These are phyloP conservation scores for Aotearoamyces nothofagi DNA, from an alignment of 2,329 filamentous ascomycete genomes.

Conservation along the genomic window DNA sequence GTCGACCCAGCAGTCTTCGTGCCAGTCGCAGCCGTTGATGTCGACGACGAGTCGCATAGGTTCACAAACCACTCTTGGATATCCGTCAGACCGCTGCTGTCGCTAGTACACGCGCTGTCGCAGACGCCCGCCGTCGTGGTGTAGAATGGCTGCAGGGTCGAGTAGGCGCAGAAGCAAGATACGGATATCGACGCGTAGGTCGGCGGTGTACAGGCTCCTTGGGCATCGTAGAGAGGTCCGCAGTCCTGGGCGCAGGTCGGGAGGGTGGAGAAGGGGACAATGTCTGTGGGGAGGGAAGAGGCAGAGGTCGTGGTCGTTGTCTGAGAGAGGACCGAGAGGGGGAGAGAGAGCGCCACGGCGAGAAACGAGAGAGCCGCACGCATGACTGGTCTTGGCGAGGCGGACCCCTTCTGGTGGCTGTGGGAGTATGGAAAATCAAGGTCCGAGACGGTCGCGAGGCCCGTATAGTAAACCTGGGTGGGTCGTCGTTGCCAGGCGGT, in stretches of 20 bases:
- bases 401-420: too few species aligned
- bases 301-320: too few species aligned
- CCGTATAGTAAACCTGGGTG: too few species aligned
- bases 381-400: too few species aligned
- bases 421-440: too few species aligned
- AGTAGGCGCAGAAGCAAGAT: slow-evolving; percentile 59
- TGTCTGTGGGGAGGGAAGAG: too few species aligned
- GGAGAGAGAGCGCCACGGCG: too few species aligned
- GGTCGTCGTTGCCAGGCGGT: too few species aligned
- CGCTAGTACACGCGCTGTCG: slow-evolving; percentile 36
- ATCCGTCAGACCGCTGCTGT: slow-evolving; percentile 32
- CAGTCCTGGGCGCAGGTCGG: slow-evolving; percentile 48
- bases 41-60: slow-evolving; percentile 40
- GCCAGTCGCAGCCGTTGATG: slow-evolving; percentile 16
- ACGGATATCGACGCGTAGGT: slow-evolving; percentile 37
- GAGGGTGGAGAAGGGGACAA: slow-evolving; percentile 42
- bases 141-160: slow-evolving; percentile 41
- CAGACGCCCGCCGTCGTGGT: slow-evolving; percentile 44
- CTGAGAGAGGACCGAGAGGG: too few species aligned
- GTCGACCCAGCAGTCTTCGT: slow-evolving; percentile 14
- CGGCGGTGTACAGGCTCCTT: slow-evolving; percentile 51
- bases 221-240: slow-evolving; percentile 50
- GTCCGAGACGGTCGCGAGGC: too few species aligned
- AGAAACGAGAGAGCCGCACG: too few species aligned
- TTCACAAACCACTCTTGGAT: slow-evolving; percentile 57